phyloP scores from a whole-genome alignment of 1,284 basidiomycete species.

The Pseudozyma thailandica region DNA sequence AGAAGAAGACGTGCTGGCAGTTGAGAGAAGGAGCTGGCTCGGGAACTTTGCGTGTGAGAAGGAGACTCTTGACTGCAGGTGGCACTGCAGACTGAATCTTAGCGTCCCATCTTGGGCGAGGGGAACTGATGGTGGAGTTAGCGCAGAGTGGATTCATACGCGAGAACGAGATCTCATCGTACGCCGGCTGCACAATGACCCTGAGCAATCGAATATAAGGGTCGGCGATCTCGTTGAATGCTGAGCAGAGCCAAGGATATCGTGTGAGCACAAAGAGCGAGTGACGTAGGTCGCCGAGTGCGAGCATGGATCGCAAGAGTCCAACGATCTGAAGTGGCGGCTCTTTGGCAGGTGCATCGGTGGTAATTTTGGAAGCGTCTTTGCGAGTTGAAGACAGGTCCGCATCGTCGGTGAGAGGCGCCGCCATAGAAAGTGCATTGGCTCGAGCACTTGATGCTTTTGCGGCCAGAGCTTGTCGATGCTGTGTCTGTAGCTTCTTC shows the following conservation, averaged over 20 bases:
- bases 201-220: conserved; percentile 70
- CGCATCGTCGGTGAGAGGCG: conserved; percentile 77
- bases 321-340: conserved; percentile 82
- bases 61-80: conserved; percentile 23
- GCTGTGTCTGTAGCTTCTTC: conserved; percentile 74
- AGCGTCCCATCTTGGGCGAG: conserved; percentile 64
- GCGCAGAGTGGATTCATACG: conserved; percentile 74
- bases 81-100: conserved; percentile 29
- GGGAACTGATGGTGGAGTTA: conserved; percentile 67
- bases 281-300: conserved; percentile 83
- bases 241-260: conserved; percentile 86
- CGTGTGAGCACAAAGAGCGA: conserved; percentile 82
- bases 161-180: conserved; percentile 46
- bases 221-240: conserved; percentile 82
- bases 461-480: conserved; percentile 76
- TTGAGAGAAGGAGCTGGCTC: conserved; percentile 51
- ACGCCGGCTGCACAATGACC: conserved; percentile 60
- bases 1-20: conserved; percentile 59
- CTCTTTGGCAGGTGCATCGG: conserved; percentile 71
- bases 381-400: conserved; percentile 40
- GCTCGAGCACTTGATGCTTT: conserved; percentile 74
- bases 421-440: conserved; percentile 85
- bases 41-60: conserved; percentile 56
- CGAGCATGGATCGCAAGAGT: conserved; percentile 81
- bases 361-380: conserved; percentile 66